phyloP scores from a whole-genome alignment of 2,329 filamentous ascomycete genomes.

The Dactylellina drechsleri region DNA sequence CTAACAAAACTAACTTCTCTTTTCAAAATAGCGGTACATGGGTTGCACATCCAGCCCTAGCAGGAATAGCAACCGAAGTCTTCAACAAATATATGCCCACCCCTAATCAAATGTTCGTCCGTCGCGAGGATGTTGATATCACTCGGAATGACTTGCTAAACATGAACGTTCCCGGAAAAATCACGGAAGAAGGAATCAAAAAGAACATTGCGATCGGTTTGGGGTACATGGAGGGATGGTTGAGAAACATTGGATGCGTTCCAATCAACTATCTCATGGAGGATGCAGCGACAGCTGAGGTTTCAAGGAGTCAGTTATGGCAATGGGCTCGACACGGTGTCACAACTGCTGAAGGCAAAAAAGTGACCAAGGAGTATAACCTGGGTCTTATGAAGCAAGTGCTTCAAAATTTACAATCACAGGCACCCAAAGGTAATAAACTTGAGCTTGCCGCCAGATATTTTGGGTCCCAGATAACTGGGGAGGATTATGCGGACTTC shows the following conservation, averaged over 20 bases:
- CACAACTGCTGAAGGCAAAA: slow-evolving; percentile 85
- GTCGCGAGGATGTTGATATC: slow-evolving; percentile 87
- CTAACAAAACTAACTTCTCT: slow-evolving; percentile 6
- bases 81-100: slow-evolving; percentile 99
- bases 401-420: slow-evolving; percentile 76
- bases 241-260: slow-evolving; percentile 92
- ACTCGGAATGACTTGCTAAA: slow-evolving; percentile 91
- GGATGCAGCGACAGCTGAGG: slow-evolving; percentile 95
- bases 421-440: slow-evolving; percentile 88
- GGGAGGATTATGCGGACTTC: slow-evolving; percentile 98
- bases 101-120: slow-evolving; percentile 92
- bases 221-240: slow-evolving; percentile 98
- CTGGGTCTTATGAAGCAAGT: slow-evolving; percentile 87
- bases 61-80: slow-evolving; percentile 84
- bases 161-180: slow-evolving; percentile 92
- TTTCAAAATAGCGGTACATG: slow-evolving; percentile 70
- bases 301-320: slow-evolving; percentile 84
- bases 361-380: slow-evolving; percentile 90
- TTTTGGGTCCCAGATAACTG: slow-evolving; percentile 90
- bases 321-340: slow-evolving; percentile 85
- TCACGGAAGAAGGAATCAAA: slow-evolving; percentile 93
- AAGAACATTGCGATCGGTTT: slow-evolving; percentile 98
- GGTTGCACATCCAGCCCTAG: slow-evolving; percentile 95
- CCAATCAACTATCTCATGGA: slow-evolving; percentile 99
- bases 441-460: slow-evolving; percentile 90